These are phyloP conservation scores for Psidium friedrichsthalianum DNA, from an alignment of 345 rosid genomes.

Conservation along the genomic window DNA sequence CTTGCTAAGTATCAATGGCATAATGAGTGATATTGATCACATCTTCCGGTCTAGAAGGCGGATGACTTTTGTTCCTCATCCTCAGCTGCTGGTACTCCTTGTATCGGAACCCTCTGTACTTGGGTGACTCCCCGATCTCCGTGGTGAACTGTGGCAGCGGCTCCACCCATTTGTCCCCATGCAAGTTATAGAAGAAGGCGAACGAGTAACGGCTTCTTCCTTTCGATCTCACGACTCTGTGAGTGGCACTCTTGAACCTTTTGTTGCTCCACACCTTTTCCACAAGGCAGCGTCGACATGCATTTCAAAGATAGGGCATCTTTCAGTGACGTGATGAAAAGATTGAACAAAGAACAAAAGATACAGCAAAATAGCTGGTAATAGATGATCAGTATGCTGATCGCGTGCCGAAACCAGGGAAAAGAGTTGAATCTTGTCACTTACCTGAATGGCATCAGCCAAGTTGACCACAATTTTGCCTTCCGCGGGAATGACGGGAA, in stretches of 20 bases:
- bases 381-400: background rate
- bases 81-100: constrained; percentile 30
- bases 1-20: background rate
- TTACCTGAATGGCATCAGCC: constrained; percentile 40
- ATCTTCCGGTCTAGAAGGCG: constrained; percentile 34
- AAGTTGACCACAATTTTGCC: constrained; percentile 30
- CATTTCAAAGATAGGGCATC: background rate
- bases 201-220: constrained; percentile 27
- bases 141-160: constrained; percentile 32
- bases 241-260: constrained; percentile 41
- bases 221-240: constrained; percentile 34
- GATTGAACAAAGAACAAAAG: background rate
- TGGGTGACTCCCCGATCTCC: constrained; percentile 33
- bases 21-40: constrained; percentile 39
- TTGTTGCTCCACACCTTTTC: constrained; percentile 47
- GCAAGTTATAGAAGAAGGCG: constrained; percentile 39
- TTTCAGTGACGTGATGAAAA: background rate
- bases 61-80: constrained; percentile 39
- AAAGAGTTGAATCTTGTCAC: background rate
- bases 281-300: background rate
- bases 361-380: background rate
- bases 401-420: background rate
- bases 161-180: constrained; percentile 42
- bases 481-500: constrained; percentile 18
- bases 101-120: constrained; percentile 27